phyloP scores from a whole-genome alignment of 2,329 filamentous ascomycete genomes.

The Fusarium robinianum region DNA sequence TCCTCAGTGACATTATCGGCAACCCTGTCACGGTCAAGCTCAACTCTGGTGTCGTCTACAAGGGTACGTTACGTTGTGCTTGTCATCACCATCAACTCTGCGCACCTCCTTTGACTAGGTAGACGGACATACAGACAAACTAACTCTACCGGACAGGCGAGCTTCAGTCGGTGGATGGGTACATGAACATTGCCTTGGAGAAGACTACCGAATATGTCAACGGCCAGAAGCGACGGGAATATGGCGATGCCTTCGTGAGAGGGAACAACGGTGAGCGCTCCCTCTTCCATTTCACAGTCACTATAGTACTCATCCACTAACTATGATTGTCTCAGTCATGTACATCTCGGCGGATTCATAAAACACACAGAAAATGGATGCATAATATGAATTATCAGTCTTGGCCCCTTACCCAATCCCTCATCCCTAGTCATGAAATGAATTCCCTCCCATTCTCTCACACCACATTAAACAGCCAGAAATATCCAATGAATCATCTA shows the following conservation, averaged over 20 bases:
- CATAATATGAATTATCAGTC: conserved; percentile 25
- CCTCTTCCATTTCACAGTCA: background rate
- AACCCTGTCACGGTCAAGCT: conserved; percentile 94
- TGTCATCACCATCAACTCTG: conserved; percentile 1
- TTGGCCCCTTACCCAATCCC: conserved; percentile 1
- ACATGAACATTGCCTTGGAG: conserved; percentile 99
- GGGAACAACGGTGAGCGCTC: conserved; percentile 84
- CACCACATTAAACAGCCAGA: background rate
- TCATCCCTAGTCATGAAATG: background rate
- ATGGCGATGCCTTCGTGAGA: conserved; percentile 93
- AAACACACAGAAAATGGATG: conserved; percentile 24
- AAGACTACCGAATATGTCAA: conserved; percentile 93
- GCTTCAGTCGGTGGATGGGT: conserved; percentile 94
- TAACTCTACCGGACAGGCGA: conserved; percentile 65
- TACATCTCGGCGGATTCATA: conserved; percentile 69
- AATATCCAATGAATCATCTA: conserved; percentile 28
- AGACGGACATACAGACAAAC: too few relatives aligned
- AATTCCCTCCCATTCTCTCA: conserved; percentile 3
- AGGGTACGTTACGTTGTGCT: conserved; percentile 62
- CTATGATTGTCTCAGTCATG: conserved; percentile 56
- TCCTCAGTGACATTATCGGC: conserved; percentile 92
- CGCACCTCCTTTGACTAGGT: too few relatives aligned
- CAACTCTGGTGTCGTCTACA: conserved; percentile 98
- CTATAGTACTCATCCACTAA: conserved; percentile 13
- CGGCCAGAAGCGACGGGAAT: conserved; percentile 78